Conservation (phyloP, 2,329 filamentous ascomycete genomes). For the Epichloe scottii region DNA sequence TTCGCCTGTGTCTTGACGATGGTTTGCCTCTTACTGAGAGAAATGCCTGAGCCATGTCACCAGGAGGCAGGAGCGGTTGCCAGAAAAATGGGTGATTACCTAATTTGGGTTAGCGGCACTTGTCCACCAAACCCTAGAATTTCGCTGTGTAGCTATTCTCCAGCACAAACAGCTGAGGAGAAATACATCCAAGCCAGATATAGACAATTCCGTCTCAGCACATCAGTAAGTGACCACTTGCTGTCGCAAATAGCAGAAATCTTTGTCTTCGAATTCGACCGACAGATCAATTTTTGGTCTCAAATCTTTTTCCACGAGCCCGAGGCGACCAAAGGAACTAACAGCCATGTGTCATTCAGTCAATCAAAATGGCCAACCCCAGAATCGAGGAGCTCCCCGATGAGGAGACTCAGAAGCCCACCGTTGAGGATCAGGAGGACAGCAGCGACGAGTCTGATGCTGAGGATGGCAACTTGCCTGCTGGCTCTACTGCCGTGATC, state of each 20-base stretch:
- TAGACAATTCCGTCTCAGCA: slow-evolving; percentile 22
- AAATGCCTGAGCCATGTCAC: neutral
- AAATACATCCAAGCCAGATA: slow-evolving; percentile 19
- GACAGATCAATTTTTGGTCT: neutral
- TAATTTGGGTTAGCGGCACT: slow-evolving; percentile 26
- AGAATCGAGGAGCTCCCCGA: slow-evolving; percentile 96
- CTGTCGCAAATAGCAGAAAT: slow-evolving; percentile 5
- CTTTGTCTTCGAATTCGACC: neutral
- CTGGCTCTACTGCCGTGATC: slow-evolving; percentile 78
- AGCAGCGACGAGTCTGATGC: slow-evolving; percentile 65
- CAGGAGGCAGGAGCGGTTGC: neutral
- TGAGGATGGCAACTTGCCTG: slow-evolving; percentile 66
- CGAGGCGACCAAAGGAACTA: slow-evolving; percentile 1
- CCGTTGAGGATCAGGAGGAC: slow-evolving; percentile 61
- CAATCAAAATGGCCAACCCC: slow-evolving; percentile 79
- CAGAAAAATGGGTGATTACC: slow-evolving; percentile 21
- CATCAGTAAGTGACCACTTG: slow-evolving; percentile 22
- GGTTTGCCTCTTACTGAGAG: neutral
- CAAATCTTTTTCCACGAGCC: slow-evolving; percentile 3
- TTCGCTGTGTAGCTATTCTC: slow-evolving; percentile 23
- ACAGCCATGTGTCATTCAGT: slow-evolving; percentile 4
- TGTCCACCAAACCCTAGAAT: slow-evolving; percentile 33
- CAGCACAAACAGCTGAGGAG: slow-evolving; percentile 26
- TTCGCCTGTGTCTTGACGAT: too few relatives aligned
- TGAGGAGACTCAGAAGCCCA: slow-evolving; percentile 73